A percentile compares a stretch with the other conserved stretches of the same genome.
Conservation (phyloP, 2,329 filamentous ascomycete genomes). For the Sporothrix luriei region DNA sequence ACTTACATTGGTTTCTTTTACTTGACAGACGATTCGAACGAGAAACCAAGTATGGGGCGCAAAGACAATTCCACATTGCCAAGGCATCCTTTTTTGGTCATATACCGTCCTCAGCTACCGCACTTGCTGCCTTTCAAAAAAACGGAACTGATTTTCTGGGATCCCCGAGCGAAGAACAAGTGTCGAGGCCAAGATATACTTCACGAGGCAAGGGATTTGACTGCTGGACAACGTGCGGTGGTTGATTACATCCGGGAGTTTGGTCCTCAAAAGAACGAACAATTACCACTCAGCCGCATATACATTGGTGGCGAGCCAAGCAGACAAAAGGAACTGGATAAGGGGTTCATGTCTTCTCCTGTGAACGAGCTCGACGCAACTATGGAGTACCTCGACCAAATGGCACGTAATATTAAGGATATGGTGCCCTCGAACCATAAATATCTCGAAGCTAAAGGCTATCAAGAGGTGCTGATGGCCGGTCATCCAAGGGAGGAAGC, state of each 20-base stretch:
- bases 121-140: conserved; percentile 41
- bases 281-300: conserved; percentile 46
- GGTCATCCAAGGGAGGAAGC: background rate
- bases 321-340: conserved; percentile 28
- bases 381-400: conserved; percentile 43
- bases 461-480: conserved; percentile 41
- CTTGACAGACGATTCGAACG: conserved; percentile 47
- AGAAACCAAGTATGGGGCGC: conserved; percentile 36
- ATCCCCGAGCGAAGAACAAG: conserved; percentile 43
- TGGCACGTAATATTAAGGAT: conserved; percentile 42
- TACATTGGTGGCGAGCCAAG: conserved; percentile 51
- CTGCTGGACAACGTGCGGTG: conserved; percentile 51
- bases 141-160: conserved; percentile 60
- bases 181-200: conserved; percentile 35
- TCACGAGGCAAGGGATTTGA: conserved; percentile 44
- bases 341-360: background rate
- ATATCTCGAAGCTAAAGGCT: conserved; percentile 45
- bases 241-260: conserved; percentile 46
- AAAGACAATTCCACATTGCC: conserved; percentile 32
- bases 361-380: conserved; percentile 7
- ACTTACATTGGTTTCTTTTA: conserved; percentile 55
- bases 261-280: conserved; percentile 40
- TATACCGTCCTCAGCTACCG: conserved; percentile 51
- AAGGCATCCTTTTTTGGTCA: conserved; percentile 56
- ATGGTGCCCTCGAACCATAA: conserved; percentile 45